These are phyloP conservation scores for Leersia perrieri DNA, from an alignment of 176 grass and related monocot genomes.

Conservation along the genomic window DNA sequence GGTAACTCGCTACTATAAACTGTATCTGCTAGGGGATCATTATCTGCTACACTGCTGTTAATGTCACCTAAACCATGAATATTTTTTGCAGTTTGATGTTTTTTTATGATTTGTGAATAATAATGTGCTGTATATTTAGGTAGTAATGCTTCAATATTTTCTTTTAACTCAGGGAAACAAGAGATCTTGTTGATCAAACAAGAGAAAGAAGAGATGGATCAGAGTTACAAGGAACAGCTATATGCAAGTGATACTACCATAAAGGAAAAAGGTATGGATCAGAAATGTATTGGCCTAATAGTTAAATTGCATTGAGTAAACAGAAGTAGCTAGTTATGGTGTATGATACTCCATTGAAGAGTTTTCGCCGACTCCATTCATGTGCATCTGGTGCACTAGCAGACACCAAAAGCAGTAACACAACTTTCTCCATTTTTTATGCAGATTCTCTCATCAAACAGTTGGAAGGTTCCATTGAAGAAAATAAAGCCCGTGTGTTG, in stretches of 20 bases:
- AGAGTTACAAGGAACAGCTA: conserved; percentile 46
- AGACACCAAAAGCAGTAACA: conserved; percentile 1
- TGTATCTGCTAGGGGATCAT: conserved; percentile 1
- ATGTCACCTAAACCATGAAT: conserved; percentile 9
- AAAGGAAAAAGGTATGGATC: conserved; percentile 66
- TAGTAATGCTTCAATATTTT: background rate
- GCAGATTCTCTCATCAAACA: conserved; percentile 75
- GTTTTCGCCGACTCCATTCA: background rate
- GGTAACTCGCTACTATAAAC: background rate
- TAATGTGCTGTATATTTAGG: conserved; percentile 10
- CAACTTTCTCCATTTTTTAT: conserved; percentile 17
- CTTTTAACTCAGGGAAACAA: conserved; percentile 61
- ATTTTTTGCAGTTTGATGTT: background rate
- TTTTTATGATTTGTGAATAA: background rate
- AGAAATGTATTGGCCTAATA: background rate
- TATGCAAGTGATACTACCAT: conserved; percentile 51
- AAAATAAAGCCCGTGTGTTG: conserved; percentile 45
- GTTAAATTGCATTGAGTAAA: conserved; percentile 1
- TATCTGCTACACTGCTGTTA: background rate
- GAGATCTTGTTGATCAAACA: conserved; percentile 61
- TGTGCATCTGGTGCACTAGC: background rate
- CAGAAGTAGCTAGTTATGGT: background rate
- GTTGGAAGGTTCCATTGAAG: conserved; percentile 63
- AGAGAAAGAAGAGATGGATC: conserved; percentile 84
- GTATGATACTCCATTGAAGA: background rate